A percentile compares a stretch with the other conserved stretches of the same genome.
Evolutionary conservation across 2,329 filamentous ascomycete species (phyloP).

Genomic region (Fusarium foetens): DNA sequence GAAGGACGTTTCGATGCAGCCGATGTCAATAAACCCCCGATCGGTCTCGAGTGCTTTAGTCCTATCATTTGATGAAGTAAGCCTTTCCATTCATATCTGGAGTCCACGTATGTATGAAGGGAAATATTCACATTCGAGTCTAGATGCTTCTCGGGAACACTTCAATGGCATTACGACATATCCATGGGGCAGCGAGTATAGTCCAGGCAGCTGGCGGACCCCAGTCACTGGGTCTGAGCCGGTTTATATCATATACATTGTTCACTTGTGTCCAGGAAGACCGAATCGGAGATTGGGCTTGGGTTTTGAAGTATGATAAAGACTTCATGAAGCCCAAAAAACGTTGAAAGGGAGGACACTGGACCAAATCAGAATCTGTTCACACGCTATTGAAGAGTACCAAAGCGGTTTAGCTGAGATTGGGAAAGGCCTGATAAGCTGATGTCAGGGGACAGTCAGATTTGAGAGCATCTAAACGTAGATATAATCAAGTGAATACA

Average conservation of each 20-base stretch:
- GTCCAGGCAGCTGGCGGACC: neutral
- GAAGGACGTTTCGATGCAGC: neutral
- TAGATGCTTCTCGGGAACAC: neutral
- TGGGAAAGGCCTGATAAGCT: too few relatives aligned
- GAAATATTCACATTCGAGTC: accelerated
- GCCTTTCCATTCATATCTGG: neutral
- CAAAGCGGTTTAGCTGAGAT: neutral
- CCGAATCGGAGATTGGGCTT: neutral
- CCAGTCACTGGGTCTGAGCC: neutral
- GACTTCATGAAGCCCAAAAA: neutral
- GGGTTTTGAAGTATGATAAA: neutral
- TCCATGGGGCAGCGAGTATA: neutral
- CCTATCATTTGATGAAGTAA: neutral
- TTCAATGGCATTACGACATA: neutral
- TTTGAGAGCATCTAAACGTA: too few relatives aligned
- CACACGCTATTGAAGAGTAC: neutral
- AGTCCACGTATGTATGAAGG: too few relatives aligned
- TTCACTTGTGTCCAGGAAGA: neutral
- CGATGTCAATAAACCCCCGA: neutral
- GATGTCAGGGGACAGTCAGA: too few relatives aligned
- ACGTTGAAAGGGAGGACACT: neutral
- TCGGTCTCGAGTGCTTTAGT: neutral
- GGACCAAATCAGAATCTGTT: neutral
- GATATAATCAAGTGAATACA: too few relatives aligned
- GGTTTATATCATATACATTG: neutral